Evolutionary conservation across 2,329 filamentous ascomycete genomes (phyloP).

Genomic region (Epichloe glyceriae): DNA sequence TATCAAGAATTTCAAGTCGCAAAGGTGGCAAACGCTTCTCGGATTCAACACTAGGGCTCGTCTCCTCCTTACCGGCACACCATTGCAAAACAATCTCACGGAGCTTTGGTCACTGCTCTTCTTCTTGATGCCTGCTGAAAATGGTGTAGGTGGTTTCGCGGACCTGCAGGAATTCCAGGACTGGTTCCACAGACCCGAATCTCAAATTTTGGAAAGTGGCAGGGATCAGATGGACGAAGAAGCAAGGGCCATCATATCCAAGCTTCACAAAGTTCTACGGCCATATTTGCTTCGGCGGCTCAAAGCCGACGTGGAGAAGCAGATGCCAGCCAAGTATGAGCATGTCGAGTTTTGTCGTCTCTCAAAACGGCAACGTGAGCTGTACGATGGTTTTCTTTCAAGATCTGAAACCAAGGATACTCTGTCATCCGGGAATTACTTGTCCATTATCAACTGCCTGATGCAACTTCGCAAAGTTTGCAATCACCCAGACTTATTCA

Average conservation of each 20-base stretch:
- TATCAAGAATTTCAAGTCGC: constrained; percentile 98
- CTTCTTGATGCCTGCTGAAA: constrained; percentile 87
- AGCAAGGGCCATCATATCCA: constrained; percentile 78
- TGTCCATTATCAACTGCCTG: constrained; percentile 95
- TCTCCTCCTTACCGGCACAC: constrained; percentile 82
- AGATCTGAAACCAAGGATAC: constrained; percentile 81
- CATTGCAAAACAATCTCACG: constrained; percentile 90
- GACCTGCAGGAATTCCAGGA: constrained; percentile 93
- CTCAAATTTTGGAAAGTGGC: constrained; percentile 90
- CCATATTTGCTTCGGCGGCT: constrained; percentile 83
- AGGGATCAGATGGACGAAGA: constrained; percentile 91
- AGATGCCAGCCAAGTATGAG: constrained; percentile 97
- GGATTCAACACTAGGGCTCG: constrained; percentile 85
- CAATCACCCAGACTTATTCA: constrained; percentile 94
- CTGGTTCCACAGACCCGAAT: constrained; percentile 90
- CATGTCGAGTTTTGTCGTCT: constrained; percentile 92
- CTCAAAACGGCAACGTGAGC: constrained; percentile 85
- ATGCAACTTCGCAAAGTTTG: constrained; percentile 98
- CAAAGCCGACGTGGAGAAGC: constrained; percentile 96
- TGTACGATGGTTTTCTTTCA: constrained; percentile 94
- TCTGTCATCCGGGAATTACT: constrained; percentile 82
- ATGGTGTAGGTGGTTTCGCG: constrained; percentile 78
- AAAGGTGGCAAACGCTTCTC: constrained; percentile 89
- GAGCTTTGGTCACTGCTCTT: constrained; percentile 95
- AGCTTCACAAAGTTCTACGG: constrained; percentile 85